Base-by-base conservation (phyloP, 2,329 filamentous ascomycete genomes). In the Epichloe aotearoae region DNA sequence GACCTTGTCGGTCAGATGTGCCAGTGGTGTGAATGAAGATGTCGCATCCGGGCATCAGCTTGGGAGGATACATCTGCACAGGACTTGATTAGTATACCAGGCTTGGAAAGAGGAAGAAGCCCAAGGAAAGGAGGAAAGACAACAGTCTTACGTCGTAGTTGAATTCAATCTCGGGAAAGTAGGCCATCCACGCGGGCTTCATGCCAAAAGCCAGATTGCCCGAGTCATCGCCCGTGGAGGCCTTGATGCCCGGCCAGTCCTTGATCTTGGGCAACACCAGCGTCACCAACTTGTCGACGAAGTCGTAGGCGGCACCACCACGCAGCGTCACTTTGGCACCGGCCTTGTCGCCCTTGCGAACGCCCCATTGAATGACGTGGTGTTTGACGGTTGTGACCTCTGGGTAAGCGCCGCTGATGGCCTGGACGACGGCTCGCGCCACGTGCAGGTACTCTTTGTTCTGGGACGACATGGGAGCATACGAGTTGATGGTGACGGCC, bases 261-360 rank as follows among this genome's bases (percentile, higher is more conserved):
- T 97, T 98, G 69, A 98, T 94, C 63, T 83, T 86, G 39, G 93
- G 93, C 64, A 97, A 76, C 5, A 98, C 90, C 8, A 97, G 74
- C 64, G 95, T 88, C 50, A 97, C 75, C 58, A 89, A 74, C 72
- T 95, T 95, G 62, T 91, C 86, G 43, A 98, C 64, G 66, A 98
- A 96, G 66, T 96, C 84, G 55, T 88, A 86, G 61, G 94, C 93
- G 53, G 84, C 78, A 64, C 93, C 84, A 33, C 88, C 88, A 51
- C 76, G 74, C 55, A 98, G 70, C 26, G 86, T 84, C 47, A 80
- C 82, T 62, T 91, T 96, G 58, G 86, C 80, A 53, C 87, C 81
- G 30, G 88, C 75, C 56, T 82, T 77, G 63, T 84, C 82, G 44
- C 85, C 85, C 60, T 81, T 76, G 54, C 79, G 74, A 59, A 95